Conservation (phyloP, 768 basidiomycete species). For the Cyclocybe aegerita region DNA sequence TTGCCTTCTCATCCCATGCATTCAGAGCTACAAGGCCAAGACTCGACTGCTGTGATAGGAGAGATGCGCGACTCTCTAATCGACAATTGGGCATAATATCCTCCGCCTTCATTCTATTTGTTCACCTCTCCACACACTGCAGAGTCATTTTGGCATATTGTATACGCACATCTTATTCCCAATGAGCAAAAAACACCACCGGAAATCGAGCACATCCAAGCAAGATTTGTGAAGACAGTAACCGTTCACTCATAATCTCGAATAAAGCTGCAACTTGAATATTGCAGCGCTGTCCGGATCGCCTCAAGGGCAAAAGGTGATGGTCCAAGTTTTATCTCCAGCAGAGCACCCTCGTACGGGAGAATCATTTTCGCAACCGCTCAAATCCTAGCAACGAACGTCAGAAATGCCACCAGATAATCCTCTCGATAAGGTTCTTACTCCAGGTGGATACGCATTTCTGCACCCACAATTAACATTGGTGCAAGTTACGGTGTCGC, state of each 20-base stretch:
- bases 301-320: slow-evolving; percentile 16
- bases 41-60: slow-evolving; percentile 77
- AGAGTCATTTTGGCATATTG: slow-evolving; percentile 7
- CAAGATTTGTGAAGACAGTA: not conserved
- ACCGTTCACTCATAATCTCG: not conserved
- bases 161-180: slow-evolving; percentile 14
- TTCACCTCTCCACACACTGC: slow-evolving; percentile 3
- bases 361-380: slow-evolving; percentile 36
- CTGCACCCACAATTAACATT: slow-evolving; percentile 35
- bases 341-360: slow-evolving; percentile 36
- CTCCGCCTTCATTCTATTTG: slow-evolving; percentile 4
- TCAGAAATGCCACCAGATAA: not conserved
- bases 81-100: slow-evolving; percentile 82
- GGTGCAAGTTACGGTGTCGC: slow-evolving; percentile 39
- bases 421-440: slow-evolving; percentile 14
- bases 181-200: not conserved
- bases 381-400: slow-evolving; percentile 25
- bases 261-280: no score
- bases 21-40: slow-evolving; percentile 85
- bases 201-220: not conserved
- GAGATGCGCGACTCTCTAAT: slow-evolving; percentile 92
- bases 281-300: not conserved
- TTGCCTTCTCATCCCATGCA: not conserved
- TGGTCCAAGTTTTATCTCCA: slow-evolving; percentile 31
- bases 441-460: slow-evolving; percentile 31